These are phyloP conservation scores for Thielaviopsis punctulata DNA, from an alignment of 2,329 filamentous ascomycete genomes.

Conservation along the genomic window DNA sequence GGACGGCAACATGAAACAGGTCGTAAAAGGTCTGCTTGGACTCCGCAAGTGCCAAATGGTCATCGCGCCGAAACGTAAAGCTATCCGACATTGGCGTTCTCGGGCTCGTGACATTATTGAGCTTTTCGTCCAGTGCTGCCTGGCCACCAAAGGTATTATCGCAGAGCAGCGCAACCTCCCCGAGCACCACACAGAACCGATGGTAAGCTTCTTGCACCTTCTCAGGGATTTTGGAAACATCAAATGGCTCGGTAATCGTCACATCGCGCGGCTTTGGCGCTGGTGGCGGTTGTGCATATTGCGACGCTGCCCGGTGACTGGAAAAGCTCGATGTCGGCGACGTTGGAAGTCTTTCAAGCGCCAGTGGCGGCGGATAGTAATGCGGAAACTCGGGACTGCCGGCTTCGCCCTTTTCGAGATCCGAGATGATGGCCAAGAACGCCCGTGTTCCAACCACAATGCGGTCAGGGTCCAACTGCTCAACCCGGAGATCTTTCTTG, in stretches of 20 bases:
- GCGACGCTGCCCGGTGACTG: constrained; percentile 9
- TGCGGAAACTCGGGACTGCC: constrained; percentile 70
- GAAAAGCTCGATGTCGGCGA: constrained; percentile 27
- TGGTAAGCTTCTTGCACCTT: constrained; percentile 70
- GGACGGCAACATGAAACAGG: constrained; percentile 83
- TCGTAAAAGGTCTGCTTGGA: constrained; percentile 93
- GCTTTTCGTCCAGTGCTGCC: constrained; percentile 88
- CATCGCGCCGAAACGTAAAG: constrained; percentile 83
- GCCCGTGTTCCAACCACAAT: constrained; percentile 95
- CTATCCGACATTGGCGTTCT: constrained; percentile 92
- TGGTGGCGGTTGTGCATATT: constrained; percentile 16
- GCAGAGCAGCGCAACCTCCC: constrained; percentile 89
- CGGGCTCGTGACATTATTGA: constrained; percentile 56
- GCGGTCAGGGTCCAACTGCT: constrained; percentile 85
- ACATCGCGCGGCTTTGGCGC: constrained; percentile 26
- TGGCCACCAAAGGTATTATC: constrained; percentile 96
- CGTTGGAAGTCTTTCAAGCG: constrained; percentile 30
- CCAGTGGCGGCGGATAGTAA: constrained; percentile 24
- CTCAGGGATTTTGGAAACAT: constrained; percentile 53
- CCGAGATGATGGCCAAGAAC: constrained; percentile 82
- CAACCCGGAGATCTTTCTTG: constrained; percentile 63
- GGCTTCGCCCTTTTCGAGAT: constrained; percentile 70
- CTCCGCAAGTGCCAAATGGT: constrained; percentile 52
- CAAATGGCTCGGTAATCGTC: constrained; percentile 27
- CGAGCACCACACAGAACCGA: constrained; percentile 85